phyloP scores from a whole-genome alignment of 202 grass and related monocot genomes.

The Miscanthus sacchariflorus region DNA sequence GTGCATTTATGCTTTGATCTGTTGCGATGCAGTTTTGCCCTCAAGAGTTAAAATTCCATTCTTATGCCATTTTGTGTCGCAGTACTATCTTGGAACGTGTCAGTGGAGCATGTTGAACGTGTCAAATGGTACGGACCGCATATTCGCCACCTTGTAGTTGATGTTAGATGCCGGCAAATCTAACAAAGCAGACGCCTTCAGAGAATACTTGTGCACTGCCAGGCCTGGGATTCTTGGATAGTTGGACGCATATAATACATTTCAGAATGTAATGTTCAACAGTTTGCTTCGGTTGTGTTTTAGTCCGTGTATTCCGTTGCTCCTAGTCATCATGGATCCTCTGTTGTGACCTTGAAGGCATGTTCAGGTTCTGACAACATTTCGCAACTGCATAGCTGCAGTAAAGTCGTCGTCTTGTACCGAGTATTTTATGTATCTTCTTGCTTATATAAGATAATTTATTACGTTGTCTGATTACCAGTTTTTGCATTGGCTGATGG shows the following conservation, averaged over 20 bases:
- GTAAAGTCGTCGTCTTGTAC: not conserved
- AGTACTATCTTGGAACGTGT: slow-evolving; percentile 78
- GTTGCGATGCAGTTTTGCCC: not conserved
- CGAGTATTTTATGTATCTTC: not conserved
- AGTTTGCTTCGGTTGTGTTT: slow-evolving; percentile 18
- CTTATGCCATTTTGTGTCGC: slow-evolving; percentile 4
- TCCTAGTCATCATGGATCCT: not conserved
- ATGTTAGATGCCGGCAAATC: slow-evolving; percentile 66
- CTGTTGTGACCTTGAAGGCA: slow-evolving; percentile 34
- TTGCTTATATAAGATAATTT: not conserved
- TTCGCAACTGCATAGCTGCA: not conserved
- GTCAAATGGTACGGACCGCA: slow-evolving; percentile 95
- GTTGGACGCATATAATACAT: not conserved
- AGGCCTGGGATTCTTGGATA: not conserved
- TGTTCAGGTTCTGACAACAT: not conserved
- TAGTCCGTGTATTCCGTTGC: not conserved
- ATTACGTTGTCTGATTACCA: not conserved
- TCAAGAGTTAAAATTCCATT: not conserved
- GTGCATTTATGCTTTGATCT: not conserved
- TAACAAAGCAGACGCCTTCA: slow-evolving; percentile 11
- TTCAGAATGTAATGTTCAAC: not conserved
- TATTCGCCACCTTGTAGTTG: slow-evolving; percentile 84
- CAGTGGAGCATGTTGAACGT: slow-evolving; percentile 67
- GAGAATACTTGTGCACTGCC: not conserved
- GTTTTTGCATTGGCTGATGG: not conserved